Evolutionary conservation across 768 basidiomycete genomes (phyloP), one percentile per base, ranked within the genome.

Genomic region (Lactarius indigo): DNA sequence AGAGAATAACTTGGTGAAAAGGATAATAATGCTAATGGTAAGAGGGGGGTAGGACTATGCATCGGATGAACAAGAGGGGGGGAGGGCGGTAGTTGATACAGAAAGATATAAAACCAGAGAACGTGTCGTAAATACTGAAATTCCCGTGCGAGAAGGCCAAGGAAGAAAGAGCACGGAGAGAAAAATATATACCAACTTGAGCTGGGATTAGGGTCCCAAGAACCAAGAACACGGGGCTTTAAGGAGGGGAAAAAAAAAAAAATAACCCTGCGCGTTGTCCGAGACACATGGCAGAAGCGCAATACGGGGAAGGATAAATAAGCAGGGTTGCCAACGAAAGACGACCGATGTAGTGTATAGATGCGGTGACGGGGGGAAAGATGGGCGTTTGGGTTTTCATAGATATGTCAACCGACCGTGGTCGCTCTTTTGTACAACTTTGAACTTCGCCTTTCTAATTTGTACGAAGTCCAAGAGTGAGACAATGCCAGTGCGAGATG

Each of bases 221-320:
- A 82, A 77, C 76, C 81, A 79, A 80, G 75, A 80, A 77, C 76
- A 80, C 76, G 77, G 63, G 65, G 66, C 61, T 47, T 59, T 64
- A 68, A 70, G 71, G 71, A 69, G 70, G 23, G 4, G 64, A 64
- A 75, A 73, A 78, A 10, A 64, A 64, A 75, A 73, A 78, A 75
- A 73, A 54, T 57, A 64, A 72, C 73, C 72, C 71, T 74, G 73
- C 69, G 63, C 71, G 70, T 50, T 59, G 42, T 66, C 64, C 62
- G 69, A 70, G 70, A 70, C 68, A 62, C 64, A 69, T 66, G 70
- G 71, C 70, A 75, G 74, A 75, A 42, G 58, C 63, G 65, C 55
- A 39, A 63, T 66, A 50, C 1, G 59, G 52, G 44, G 57, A 50
- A 26, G 18, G 52, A 69, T 71, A 71, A 71, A 71, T 71, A 71